phyloP scores from a whole-genome alignment of 805 yeast species.

The Candida loeiensis region DNA sequence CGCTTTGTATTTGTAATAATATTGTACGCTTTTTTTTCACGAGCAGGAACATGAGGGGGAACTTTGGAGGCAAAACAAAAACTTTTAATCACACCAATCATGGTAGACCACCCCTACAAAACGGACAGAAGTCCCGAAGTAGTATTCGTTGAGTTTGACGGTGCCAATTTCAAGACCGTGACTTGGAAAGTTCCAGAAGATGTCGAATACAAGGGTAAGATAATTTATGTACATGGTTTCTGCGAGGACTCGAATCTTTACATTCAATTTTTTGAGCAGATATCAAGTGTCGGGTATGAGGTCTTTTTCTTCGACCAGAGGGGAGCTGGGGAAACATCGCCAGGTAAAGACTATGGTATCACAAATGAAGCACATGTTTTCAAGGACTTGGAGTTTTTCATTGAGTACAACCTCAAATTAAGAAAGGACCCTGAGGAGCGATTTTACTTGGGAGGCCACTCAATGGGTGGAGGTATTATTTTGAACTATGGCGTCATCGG shows the following conservation, averaged over 20 bases:
- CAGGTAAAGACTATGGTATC: conserved; percentile 49
- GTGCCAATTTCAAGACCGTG: conserved; percentile 39
- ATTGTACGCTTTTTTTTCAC: neutral
- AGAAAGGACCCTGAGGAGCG: conserved; percentile 29
- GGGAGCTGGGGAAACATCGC: conserved; percentile 68
- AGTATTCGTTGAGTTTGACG: conserved; percentile 32
- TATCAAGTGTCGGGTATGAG: conserved; percentile 56
- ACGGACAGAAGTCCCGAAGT: conserved; percentile 28
- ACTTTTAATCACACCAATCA: conserved; percentile 3
- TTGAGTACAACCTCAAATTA: conserved; percentile 42
- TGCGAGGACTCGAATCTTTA: conserved; percentile 54
- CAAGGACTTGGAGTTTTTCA: conserved; percentile 57
- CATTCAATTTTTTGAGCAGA: conserved; percentile 49
- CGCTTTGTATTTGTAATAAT: neutral
- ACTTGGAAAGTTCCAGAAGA: conserved; percentile 38
- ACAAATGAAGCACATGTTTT: conserved; percentile 56
- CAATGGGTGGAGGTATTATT: conserved; percentile 79
- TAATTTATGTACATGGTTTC: conserved; percentile 69
- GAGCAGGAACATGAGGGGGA: neutral
- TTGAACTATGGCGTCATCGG: conserved; percentile 63
- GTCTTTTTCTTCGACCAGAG: conserved; percentile 69
- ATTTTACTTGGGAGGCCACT: conserved; percentile 60
- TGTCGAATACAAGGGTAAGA: conserved; percentile 44
- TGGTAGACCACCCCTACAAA: conserved; percentile 30
- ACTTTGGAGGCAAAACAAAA: neutral